A percentile compares a stretch with the other conserved stretches of the same genome.
phyloP scores from a whole-genome alignment of 805 yeast species.

The Yamadazyma akitaensis region DNA sequence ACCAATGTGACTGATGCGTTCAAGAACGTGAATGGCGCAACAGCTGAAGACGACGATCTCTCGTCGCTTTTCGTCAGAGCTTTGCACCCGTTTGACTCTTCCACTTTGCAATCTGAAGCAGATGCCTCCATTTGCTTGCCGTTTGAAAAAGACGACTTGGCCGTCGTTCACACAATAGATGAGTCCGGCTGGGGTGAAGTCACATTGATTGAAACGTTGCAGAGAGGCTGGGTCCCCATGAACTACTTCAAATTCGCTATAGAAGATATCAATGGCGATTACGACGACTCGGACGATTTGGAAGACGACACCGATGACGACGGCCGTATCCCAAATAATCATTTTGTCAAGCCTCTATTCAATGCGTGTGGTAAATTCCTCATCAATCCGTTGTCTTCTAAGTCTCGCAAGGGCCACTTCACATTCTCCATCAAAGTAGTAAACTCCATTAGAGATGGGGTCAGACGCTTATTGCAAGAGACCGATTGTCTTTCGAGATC shows the following conservation, averaged over 20 bases:
- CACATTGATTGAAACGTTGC: conserved; percentile 57
- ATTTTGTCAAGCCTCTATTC: conserved; percentile 54
- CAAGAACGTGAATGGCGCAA: background rate
- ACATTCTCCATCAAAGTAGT: conserved; percentile 57
- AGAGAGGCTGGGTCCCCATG: conserved; percentile 84
- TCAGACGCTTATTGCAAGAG: conserved; percentile 56
- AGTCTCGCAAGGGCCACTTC: conserved; percentile 33
- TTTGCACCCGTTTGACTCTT: conserved; percentile 55
- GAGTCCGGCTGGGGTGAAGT: conserved; percentile 90
- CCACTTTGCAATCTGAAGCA: conserved; percentile 56
- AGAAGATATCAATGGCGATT: conserved; percentile 17
- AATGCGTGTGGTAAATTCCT: conserved; percentile 65
- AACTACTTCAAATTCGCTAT: conserved; percentile 62
- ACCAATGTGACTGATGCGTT: background rate
- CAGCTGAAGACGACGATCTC: conserved; percentile 40
- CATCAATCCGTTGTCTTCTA: conserved; percentile 57
- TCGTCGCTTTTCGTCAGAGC: conserved; percentile 56
- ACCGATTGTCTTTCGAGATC: conserved; percentile 77
- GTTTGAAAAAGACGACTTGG: conserved; percentile 65
- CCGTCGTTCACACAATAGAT: conserved; percentile 75
- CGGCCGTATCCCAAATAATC: conserved; percentile 32
- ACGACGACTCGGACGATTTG: conserved; percentile 26
- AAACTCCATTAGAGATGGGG: conserved; percentile 72
- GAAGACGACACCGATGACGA: conserved; percentile 28
- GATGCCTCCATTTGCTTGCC: conserved; percentile 74